phyloP scores from a whole-genome alignment of 2,329 filamentous ascomycete genomes.

The Xylariales sp. region DNA sequence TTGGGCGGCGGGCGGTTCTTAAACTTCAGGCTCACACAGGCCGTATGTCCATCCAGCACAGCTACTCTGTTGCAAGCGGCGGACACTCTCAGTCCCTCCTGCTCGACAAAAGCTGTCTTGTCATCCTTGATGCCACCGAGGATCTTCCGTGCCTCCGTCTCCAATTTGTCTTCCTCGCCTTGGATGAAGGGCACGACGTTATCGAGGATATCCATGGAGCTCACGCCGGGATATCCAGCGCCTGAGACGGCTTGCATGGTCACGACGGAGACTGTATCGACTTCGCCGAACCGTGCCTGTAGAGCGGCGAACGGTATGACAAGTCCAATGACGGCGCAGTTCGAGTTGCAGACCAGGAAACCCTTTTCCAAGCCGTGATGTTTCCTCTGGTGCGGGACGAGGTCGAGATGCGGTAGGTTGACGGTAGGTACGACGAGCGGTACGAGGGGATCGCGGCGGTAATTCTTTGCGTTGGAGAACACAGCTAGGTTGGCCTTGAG shows the following conservation, averaged over 20 bases:
- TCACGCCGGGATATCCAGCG: slow-evolving; percentile 84
- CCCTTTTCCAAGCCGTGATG: slow-evolving; percentile 72
- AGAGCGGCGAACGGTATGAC: slow-evolving; percentile 93
- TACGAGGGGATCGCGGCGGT: slow-evolving; percentile 83
- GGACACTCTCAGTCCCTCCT: slow-evolving; percentile 68
- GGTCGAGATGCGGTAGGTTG: slow-evolving; percentile 79
- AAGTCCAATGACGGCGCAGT: slow-evolving; percentile 94
- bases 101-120: slow-evolving; percentile 71
- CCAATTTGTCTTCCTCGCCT: slow-evolving; percentile 94
- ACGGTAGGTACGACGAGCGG: slow-evolving; percentile 94
- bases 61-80: slow-evolving; percentile 90
- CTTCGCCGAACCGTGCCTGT: slow-evolving; percentile 78
- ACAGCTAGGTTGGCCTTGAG: slow-evolving; percentile 81
- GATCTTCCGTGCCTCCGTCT: slow-evolving; percentile 93
- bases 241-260: slow-evolving; percentile 94
- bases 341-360: slow-evolving; percentile 95
- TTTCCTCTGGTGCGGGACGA: slow-evolving; percentile 84
- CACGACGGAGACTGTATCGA: slow-evolving; percentile 72
- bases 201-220: slow-evolving; percentile 92
- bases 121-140: slow-evolving; percentile 70
- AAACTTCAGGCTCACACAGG: slow-evolving; percentile 87
- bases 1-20: slow-evolving; percentile 68
- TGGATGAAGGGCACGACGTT: slow-evolving; percentile 93
- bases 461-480: slow-evolving; percentile 98
- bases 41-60: slow-evolving; percentile 93